These are phyloP conservation scores for Vararia minispora DNA, from an alignment of 768 basidiomycete genomes.

Conservation along the genomic window DNA sequence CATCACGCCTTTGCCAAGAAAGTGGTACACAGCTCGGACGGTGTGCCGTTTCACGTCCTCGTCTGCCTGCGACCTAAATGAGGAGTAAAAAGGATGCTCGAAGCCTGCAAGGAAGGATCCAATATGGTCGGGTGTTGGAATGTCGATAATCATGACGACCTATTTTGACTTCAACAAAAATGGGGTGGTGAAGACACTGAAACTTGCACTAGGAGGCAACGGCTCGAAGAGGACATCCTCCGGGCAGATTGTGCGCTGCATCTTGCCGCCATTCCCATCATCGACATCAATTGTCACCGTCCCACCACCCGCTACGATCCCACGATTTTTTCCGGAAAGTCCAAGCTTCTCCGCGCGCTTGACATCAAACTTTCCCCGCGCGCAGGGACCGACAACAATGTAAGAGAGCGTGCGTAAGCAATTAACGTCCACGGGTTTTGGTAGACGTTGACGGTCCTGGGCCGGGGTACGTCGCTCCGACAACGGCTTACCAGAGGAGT, in stretches of 20 bases:
- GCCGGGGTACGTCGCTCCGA: no score
- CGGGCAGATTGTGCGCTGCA: constrained; percentile 40
- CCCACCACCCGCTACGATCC: constrained; percentile 52
- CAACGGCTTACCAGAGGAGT: background rate
- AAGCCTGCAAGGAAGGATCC: constrained; percentile 39
- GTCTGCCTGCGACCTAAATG: constrained; percentile 33
- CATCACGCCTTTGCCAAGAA: constrained; percentile 60
- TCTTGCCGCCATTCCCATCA: constrained; percentile 29
- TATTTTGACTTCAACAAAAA: constrained; percentile 18
- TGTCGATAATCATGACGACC: constrained; percentile 61
- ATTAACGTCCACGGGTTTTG: no score
- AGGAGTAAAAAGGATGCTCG: constrained; percentile 32
- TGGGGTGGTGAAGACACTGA: background rate
- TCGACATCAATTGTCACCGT: constrained; percentile 43
- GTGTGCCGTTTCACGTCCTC: constrained; percentile 30
- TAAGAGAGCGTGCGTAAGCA: constrained; percentile 27
- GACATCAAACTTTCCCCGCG: constrained; percentile 62
- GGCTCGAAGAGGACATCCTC: constrained; percentile 50
- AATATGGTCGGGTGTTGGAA: constrained; percentile 51
- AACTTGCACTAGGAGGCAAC: constrained; percentile 35
- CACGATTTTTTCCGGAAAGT: constrained; percentile 53
- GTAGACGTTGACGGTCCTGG: no score
- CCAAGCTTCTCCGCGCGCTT: constrained; percentile 52
- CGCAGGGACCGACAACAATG: constrained; percentile 29
- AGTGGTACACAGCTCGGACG: constrained; percentile 53